Conservation (phyloP, 495 filamentous ascomycete genomes). For the Sporormia fimetaria region DNA sequence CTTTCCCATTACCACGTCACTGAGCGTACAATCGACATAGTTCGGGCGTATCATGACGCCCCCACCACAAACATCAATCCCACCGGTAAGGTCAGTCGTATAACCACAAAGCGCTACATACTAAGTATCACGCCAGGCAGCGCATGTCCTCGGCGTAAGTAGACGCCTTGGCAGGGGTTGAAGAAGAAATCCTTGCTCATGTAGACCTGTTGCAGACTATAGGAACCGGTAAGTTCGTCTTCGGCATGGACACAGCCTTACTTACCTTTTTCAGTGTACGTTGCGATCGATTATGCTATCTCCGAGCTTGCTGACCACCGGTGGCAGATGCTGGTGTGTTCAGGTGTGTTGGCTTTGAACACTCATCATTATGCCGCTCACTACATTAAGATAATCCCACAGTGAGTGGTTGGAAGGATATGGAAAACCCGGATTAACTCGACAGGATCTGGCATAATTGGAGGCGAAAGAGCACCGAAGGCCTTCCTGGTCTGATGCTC, state of each 20-base stretch:
- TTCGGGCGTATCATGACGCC: neutral
- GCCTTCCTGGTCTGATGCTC: slow-evolving; percentile 62
- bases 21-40: too few species aligned
- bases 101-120: neutral
- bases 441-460: slow-evolving; percentile 59
- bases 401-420: slow-evolving; percentile 24
- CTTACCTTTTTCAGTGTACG: slow-evolving; percentile 22
- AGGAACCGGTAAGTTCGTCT: slow-evolving; percentile 33
- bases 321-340: slow-evolving; percentile 37
- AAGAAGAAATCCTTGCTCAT: neutral
- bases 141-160: slow-evolving; percentile 42
- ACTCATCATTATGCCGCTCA: neutral
- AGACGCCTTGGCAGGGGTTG: neutral
- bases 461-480: slow-evolving; percentile 57
- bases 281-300: slow-evolving; percentile 26
- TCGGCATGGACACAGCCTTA: neutral
- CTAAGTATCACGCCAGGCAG: slow-evolving; percentile 29
- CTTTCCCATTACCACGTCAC: neutral
- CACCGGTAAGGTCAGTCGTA: slow-evolving; percentile 8
- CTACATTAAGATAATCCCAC: slow-evolving; percentile 33
- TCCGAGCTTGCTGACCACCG: slow-evolving; percentile 1
- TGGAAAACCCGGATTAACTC: slow-evolving; percentile 6
- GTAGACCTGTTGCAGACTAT: slow-evolving; percentile 31
- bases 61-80: slow-evolving; percentile 17
- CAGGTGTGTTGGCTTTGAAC: slow-evolving; percentile 31